phyloP scores from a whole-genome alignment of 495 filamentous ascomycete genomes.

The Hypoxylon cercidicola region DNA sequence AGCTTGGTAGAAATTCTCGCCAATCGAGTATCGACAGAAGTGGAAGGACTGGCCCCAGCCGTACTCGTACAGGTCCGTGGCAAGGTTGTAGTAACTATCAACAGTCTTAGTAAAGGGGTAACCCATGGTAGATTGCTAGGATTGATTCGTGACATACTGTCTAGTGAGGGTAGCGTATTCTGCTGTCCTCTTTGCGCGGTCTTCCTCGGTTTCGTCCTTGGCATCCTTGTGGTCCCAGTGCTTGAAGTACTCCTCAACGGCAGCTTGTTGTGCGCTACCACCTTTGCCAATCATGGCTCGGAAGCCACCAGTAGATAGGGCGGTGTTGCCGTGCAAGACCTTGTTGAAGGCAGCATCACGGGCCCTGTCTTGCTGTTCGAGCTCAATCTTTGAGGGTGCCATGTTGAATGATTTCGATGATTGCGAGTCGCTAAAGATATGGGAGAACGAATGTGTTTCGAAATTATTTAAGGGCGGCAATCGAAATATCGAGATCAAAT shows the following conservation, averaged over 20 bases:
- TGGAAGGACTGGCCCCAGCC: conserved; percentile 97
- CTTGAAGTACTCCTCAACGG: conserved; percentile 99
- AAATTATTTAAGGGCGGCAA: neutral
- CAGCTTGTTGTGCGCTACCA: conserved; percentile 81
- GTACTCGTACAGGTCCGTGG: conserved; percentile 97
- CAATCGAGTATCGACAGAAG: conserved; percentile 94
- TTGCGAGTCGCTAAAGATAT: neutral
- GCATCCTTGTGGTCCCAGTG: conserved; percentile 97
- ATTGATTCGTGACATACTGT: conserved; percentile 71
- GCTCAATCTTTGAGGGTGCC: conserved; percentile 67
- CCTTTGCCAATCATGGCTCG: conserved; percentile 88
- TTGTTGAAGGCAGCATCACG: conserved; percentile 96
- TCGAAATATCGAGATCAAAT: neutral
- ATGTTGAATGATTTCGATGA: conserved; percentile 58
- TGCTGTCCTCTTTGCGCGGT: conserved; percentile 81
- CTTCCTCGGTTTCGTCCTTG: conserved; percentile 81
- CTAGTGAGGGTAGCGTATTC: conserved; percentile 96
- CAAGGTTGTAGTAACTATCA: conserved; percentile 93
- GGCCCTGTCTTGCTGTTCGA: conserved; percentile 85
- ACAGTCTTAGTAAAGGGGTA: neutral
- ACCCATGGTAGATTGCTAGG: neutral
- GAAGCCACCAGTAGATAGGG: conserved; percentile 76
- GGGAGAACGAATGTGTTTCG: neutral
- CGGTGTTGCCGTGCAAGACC: conserved; percentile 88
- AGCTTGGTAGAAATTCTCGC: conserved; percentile 90